These are phyloP conservation scores for Dactylellina sp. DNA, from an alignment of 2,329 filamentous ascomycete genomes.

Conservation along the genomic window DNA sequence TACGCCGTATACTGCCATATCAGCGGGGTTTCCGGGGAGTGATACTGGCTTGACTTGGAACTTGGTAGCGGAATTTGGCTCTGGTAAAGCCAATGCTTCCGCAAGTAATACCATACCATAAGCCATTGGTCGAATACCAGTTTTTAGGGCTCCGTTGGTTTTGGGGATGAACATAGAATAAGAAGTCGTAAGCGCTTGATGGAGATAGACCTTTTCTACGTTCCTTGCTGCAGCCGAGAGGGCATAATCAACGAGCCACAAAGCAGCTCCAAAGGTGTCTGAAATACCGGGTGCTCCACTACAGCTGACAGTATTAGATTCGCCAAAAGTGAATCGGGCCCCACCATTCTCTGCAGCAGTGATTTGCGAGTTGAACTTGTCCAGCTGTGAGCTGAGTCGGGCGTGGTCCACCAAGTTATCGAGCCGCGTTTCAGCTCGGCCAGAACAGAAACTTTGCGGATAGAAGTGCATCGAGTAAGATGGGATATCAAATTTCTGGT, in stretches of 20 bases:
- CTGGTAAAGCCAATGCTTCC: conserved; percentile 39
- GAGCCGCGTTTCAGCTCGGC: conserved; percentile 8
- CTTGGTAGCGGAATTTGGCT: conserved; percentile 25
- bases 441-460: conserved; percentile 35
- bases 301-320: conserved; percentile 65
- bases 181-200: conserved; percentile 56
- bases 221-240: conserved; percentile 64
- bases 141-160: neutral
- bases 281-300: conserved; percentile 64
- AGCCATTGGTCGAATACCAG: conserved; percentile 30
- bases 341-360: conserved; percentile 30
- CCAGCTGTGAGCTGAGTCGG: conserved; percentile 57
- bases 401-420: conserved; percentile 30
- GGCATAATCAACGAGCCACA: conserved; percentile 64
- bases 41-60: conserved; percentile 33
- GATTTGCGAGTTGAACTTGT: conserved; percentile 60
- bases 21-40: conserved; percentile 7
- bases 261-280: conserved; percentile 64
- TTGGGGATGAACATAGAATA: conserved; percentile 44
- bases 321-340: conserved; percentile 62
- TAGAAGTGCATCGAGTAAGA: conserved; percentile 46
- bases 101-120: conserved; percentile 50
- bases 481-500: conserved; percentile 34
- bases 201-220: conserved; percentile 63
- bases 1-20: conserved; percentile 44